Percentiles rank a stretch among this genome's conserved stretches.
These are phyloP conservation scores for Aspergillus floridensis DNA, from an alignment of 2,329 filamentous ascomycete genomes.

Conservation along the genomic window DNA sequence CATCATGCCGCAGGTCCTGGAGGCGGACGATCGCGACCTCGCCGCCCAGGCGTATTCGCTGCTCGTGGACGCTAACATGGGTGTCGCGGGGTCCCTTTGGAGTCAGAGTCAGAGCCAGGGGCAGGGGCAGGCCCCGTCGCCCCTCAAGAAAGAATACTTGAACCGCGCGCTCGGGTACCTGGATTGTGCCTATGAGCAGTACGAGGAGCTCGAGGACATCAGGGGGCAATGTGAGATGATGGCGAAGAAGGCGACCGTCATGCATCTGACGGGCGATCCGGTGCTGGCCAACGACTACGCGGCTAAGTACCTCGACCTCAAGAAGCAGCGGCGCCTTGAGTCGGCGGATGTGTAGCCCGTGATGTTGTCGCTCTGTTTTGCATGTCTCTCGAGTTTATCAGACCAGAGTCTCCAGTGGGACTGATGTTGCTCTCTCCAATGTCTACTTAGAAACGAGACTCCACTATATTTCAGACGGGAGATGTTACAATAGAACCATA, in stretches of 20 bases:
- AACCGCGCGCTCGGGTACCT: slow-evolving; percentile 60
- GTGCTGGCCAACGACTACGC: slow-evolving; percentile 65
- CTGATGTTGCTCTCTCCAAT: neutral
- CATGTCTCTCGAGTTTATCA: no score
- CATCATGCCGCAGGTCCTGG: slow-evolving; percentile 72
- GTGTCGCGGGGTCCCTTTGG: slow-evolving; percentile 59
- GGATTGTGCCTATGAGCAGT: slow-evolving; percentile 63
- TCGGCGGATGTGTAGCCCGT: neutral
- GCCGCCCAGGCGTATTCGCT: slow-evolving; percentile 66
- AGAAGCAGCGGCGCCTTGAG: slow-evolving; percentile 36
- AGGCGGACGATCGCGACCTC: slow-evolving; percentile 63
- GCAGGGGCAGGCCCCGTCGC: slow-evolving; percentile 7
- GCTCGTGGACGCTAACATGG: slow-evolving; percentile 76
- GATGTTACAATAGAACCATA: neutral
- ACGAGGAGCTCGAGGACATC: slow-evolving; percentile 64
- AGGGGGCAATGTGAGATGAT: slow-evolving; percentile 73
- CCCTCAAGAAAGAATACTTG: slow-evolving; percentile 55
- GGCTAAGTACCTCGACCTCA: slow-evolving; percentile 61
- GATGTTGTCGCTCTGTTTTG: neutral
- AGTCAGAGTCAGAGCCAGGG: slow-evolving; percentile 14
- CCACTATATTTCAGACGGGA: neutral
- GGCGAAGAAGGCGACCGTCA: slow-evolving; percentile 76
- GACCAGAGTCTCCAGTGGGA: no score
- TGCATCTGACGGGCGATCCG: slow-evolving; percentile 66
- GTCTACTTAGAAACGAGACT: neutral